A percentile compares a stretch with the other conserved stretches of the same genome.
Evolutionary conservation across 805 yeast genomes (phyloP).

Genomic region (Metschnikowia arizonensis): DNA sequence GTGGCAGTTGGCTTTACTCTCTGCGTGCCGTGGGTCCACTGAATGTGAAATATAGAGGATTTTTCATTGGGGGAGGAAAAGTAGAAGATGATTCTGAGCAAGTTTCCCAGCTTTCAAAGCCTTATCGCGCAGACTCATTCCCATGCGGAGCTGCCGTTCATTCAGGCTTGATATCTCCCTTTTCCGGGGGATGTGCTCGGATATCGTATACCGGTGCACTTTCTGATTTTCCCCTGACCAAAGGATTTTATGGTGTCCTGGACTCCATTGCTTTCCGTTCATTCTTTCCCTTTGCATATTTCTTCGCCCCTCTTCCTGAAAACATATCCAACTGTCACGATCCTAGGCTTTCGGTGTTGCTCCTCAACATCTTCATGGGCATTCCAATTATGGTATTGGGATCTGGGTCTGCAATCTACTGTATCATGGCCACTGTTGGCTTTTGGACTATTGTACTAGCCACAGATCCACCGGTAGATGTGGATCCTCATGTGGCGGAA

Average conservation of each 20-base stretch:
- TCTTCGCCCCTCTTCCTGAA: slow-evolving; percentile 44
- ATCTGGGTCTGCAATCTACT: slow-evolving; percentile 41
- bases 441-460: slow-evolving; percentile 79
- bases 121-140: slow-evolving; percentile 84
- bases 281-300: slow-evolving; percentile 71
- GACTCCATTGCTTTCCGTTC: slow-evolving; percentile 58
- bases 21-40: slow-evolving; percentile 69
- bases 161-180: slow-evolving; percentile 71
- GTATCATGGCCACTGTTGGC: slow-evolving; percentile 61
- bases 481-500: slow-evolving; percentile 51
- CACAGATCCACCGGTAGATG: slow-evolving; percentile 72
- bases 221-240: slow-evolving; percentile 41
- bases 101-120: slow-evolving; percentile 39
- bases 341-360: slow-evolving; percentile 55
- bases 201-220: slow-evolving; percentile 55
- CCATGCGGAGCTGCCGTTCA: slow-evolving; percentile 90
- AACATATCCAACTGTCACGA: slow-evolving; percentile 58
- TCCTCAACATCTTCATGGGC: slow-evolving; percentile 60
- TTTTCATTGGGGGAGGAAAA: slow-evolving; percentile 73
- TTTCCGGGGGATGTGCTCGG: slow-evolving; percentile 74
- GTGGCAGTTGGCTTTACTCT: slow-evolving; percentile 72
- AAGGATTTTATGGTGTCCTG: slow-evolving; percentile 52
- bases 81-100: slow-evolving; percentile 8
- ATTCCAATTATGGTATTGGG: slow-evolving; percentile 56
- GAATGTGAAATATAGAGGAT: slow-evolving; percentile 65